Evolutionary conservation across 345 rosid genomes (phyloP).

Genomic region (Cardiospermum halicacabum): DNA sequence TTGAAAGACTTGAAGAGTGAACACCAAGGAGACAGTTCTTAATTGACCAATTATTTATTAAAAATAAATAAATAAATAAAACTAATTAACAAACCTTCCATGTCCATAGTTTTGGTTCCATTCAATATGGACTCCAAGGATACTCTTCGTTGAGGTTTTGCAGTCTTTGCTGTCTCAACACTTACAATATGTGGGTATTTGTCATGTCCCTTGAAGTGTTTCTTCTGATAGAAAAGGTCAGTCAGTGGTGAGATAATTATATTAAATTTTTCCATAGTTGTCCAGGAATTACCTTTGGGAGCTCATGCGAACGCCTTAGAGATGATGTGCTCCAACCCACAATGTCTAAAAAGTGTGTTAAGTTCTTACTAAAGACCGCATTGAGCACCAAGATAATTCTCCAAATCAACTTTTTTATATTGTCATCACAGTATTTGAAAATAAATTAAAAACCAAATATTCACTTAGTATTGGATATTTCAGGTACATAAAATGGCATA

Average conservation of each 20-base stretch:
- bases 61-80: constrained; percentile 9
- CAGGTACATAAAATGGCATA: background rate
- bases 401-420: background rate
- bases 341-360: constrained; percentile 50
- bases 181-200: constrained; percentile 65
- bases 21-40: constrained; percentile 6
- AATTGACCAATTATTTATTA: background rate
- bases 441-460: background rate
- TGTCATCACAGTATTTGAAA: background rate
- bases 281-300: constrained; percentile 55
- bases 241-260: constrained; percentile 5
- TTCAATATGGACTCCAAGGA: constrained; percentile 21
- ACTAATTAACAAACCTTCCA: constrained; percentile 59
- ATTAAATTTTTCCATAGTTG: constrained; percentile 1
- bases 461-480: background rate
- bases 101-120: constrained; percentile 25
- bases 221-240: constrained; percentile 35
- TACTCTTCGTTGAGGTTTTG: constrained; percentile 27
- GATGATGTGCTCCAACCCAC: constrained; percentile 99
- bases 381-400: background rate
- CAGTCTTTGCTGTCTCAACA: constrained; percentile 26
- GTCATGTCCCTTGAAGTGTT: constrained; percentile 30
- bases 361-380: constrained; percentile 30
- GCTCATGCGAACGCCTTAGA: constrained; percentile 48
- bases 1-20: background rate